A percentile compares a stretch with the other conserved stretches of the same genome.
Evolutionary conservation across 1,284 basidiomycete genomes (phyloP).

Genomic region (Ceratobasidium papillatum): DNA sequence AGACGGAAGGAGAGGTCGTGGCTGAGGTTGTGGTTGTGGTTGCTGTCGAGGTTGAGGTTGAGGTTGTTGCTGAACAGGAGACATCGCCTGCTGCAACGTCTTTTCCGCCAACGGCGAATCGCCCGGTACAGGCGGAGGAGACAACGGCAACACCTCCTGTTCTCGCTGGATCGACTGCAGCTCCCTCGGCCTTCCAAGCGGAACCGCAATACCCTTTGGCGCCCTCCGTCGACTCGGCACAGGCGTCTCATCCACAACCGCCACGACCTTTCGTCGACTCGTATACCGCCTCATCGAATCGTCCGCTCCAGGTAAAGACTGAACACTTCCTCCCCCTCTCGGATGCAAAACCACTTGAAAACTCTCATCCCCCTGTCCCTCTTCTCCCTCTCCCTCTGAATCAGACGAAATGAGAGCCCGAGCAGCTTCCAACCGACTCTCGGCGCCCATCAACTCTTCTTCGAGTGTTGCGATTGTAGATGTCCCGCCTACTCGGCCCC

Average conservation of each 20-base stretch:
- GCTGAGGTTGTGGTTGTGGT: background rate
- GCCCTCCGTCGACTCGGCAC: conserved; percentile 5
- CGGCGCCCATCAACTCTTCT: conserved; percentile 23
- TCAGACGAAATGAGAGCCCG: background rate
- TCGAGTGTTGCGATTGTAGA: conserved; percentile 30
- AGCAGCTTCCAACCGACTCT: conserved; percentile 19
- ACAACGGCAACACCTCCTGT: background rate
- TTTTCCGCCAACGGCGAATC: conserved; percentile 21
- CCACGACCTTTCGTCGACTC: background rate
- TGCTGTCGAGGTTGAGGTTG: background rate
- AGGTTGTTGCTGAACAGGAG: background rate
- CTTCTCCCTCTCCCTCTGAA: background rate
- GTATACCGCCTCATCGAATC: conserved; percentile 30
- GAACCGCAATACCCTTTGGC: background rate
- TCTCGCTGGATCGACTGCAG: background rate
- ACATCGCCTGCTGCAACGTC: background rate
- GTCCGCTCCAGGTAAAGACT: conserved; percentile 21
- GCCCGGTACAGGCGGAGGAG: conserved; percentile 18
- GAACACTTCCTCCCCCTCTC: background rate
- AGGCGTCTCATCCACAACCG: conserved; percentile 23
- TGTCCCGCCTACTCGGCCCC: conserved; percentile 13
- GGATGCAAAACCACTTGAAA: conserved; percentile 32
- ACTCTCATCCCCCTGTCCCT: conserved; percentile 12
- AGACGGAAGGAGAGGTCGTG: background rate
- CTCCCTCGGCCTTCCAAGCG: background rate